A percentile compares a stretch with the other conserved stretches of the same genome.
These are phyloP conservation scores for Coffea humblotiana DNA, from an alignment of 305 asterid genomes.

Conservation along the genomic window DNA sequence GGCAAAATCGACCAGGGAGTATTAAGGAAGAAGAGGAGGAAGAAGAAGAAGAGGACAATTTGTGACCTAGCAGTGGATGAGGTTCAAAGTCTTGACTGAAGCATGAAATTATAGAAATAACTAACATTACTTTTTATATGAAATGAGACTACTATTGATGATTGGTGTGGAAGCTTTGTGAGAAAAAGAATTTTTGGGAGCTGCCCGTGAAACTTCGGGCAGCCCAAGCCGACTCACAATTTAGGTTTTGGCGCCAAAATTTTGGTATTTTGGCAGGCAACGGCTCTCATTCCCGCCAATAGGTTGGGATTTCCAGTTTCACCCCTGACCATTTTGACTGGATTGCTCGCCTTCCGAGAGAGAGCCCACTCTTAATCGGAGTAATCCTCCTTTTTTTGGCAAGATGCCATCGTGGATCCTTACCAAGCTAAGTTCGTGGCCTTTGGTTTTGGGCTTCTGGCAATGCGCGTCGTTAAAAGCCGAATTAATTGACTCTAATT, in stretches of 20 bases:
- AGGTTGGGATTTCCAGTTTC: not conserved
- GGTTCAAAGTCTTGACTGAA: not conserved
- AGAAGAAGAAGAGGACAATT: not conserved
- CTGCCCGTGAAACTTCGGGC: constrained; percentile 59
- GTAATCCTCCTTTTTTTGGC: not conserved
- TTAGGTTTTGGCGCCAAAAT: constrained; percentile 53
- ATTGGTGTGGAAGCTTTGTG: constrained; percentile 16
- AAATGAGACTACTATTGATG: constrained; percentile 14
- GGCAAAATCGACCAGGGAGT: constrained; percentile 45
- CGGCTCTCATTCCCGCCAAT: constrained; percentile 67
- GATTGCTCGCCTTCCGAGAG: not conserved
- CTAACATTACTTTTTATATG: not conserved
- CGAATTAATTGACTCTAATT: too few species aligned
- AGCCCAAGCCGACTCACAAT: constrained; percentile 22
- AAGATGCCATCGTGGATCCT: not conserved
- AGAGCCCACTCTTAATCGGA: not conserved
- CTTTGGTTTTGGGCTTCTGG: not conserved
- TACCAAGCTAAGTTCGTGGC: constrained; percentile 5
- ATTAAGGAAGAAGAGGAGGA: not conserved
- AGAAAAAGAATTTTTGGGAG: constrained; percentile 2
- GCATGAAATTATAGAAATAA: constrained; percentile 16
- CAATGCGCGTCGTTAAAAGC: too few species aligned
- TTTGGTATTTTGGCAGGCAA: constrained; percentile 36
- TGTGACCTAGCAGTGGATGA: constrained; percentile 28
- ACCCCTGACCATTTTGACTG: constrained; percentile 3